Percentiles rank a stretch among this genome's conserved stretches.
Conservation (phyloP, 2,329 filamentous ascomycete genomes). For the Pleochaeta shiraiana region DNA sequence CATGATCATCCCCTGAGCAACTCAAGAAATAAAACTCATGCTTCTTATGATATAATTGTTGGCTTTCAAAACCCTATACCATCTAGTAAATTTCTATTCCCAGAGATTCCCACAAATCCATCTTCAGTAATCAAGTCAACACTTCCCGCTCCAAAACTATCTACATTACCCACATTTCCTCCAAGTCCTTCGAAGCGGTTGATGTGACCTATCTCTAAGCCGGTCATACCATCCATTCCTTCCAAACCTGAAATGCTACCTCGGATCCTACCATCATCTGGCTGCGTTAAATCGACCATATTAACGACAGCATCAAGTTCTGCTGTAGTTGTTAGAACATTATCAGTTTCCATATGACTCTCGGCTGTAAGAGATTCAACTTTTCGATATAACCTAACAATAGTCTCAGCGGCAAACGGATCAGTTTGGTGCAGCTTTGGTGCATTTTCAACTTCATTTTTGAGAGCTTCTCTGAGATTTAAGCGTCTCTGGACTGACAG, state of each 20-base stretch:
- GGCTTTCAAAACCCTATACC: neutral
- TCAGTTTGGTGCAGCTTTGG: slow-evolving; percentile 14
- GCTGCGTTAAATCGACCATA: neutral
- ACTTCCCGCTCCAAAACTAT: neutral
- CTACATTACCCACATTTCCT: neutral
- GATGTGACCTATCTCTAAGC: neutral
- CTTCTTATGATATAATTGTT: too few relatives aligned
- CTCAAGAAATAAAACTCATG: too few relatives aligned
- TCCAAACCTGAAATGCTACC: neutral
- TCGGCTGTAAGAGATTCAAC: slow-evolving; percentile 15
- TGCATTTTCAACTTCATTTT: slow-evolving; percentile 13
- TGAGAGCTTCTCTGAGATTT: slow-evolving; percentile 16
- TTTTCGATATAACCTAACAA: slow-evolving; percentile 16
- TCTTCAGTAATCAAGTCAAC: neutral
- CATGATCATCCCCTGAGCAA: too few relatives aligned
- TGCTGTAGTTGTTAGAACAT: neutral
- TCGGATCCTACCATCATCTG: neutral
- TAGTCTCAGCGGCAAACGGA: slow-evolving; percentile 13
- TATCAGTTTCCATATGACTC: neutral
- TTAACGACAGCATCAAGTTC: slow-evolving; percentile 2
- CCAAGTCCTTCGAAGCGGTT: neutral
- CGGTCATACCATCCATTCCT: neutral
- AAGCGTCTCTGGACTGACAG: slow-evolving; percentile 13
- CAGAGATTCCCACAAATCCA: neutral
- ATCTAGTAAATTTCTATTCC: neutral